Evolutionary conservation across 129 eudicot genomes (phyloP).

Genomic region (Tagetes patula): DNA sequence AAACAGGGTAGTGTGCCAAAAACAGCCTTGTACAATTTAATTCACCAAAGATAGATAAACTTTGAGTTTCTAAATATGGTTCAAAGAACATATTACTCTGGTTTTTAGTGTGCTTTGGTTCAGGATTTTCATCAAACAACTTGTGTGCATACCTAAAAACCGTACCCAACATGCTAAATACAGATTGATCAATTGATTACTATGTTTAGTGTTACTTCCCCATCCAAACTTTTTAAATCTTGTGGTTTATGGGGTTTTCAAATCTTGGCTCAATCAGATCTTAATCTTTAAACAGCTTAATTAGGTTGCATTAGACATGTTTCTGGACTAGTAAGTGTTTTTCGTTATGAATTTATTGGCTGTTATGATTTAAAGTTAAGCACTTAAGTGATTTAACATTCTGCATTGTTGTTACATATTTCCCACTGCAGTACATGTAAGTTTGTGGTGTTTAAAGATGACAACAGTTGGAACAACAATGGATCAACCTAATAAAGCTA

Average conservation of each 20-base stretch:
- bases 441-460: conserved; percentile 40
- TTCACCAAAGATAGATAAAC: not conserved
- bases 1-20: not conserved
- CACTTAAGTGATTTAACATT: conserved; percentile 9
- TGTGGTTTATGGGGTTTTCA: not conserved
- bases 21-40: not conserved
- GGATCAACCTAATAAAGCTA: conserved; percentile 38
- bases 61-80: not conserved
- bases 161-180: not conserved
- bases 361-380: conserved; percentile 1
- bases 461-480: conserved; percentile 41
- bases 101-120: not conserved
- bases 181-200: not conserved
- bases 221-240: not conserved
- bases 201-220: not conserved
- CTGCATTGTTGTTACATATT: not conserved
- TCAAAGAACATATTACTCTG: not conserved
- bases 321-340: conserved; percentile 1
- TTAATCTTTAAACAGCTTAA: not conserved
- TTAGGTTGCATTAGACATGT: not conserved
- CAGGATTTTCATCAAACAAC: not conserved
- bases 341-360: not conserved
- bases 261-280: not conserved
- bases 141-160: not conserved
- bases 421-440: conserved; percentile 22